phyloP scores from a whole-genome alignment of 148 eudicot species.

The Polygonum aviculare region DNA sequence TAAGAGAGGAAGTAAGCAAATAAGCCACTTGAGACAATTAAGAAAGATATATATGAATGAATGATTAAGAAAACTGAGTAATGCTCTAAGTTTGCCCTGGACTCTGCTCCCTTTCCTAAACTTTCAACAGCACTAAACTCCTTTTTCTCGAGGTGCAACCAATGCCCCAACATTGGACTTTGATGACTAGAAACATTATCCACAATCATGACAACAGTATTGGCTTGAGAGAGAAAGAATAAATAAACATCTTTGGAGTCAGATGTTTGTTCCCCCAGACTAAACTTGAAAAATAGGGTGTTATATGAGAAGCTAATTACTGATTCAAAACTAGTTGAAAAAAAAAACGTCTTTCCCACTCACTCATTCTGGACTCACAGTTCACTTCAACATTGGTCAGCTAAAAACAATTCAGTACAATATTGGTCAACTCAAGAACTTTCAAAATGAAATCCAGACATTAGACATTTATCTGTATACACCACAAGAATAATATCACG shows the following conservation, averaged over 20 bases:
- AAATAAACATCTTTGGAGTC: background rate
- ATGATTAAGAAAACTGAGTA: background rate
- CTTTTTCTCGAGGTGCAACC: background rate
- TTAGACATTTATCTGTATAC: background rate
- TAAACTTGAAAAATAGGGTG: background rate
- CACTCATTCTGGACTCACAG: background rate
- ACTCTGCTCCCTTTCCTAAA: background rate
- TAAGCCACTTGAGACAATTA: background rate
- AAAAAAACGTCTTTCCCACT: background rate
- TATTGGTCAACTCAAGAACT: background rate
- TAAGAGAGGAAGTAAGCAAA: background rate
- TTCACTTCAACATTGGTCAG: background rate
- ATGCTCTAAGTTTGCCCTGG: background rate
- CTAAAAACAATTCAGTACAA: background rate
- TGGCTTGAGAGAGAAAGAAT: background rate
- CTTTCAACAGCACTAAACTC: background rate
- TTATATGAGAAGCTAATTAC: background rate
- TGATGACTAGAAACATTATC: background rate
- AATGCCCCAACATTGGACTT: background rate
- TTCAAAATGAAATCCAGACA: background rate
- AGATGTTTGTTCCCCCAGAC: background rate
- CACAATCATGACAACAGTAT: background rate
- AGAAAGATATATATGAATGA: background rate
- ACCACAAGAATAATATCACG: background rate
- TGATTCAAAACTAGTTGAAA: background rate